phyloP scores from a whole-genome alignment of 2,329 filamentous ascomycete genomes.

The Clonostachys rosea region DNA sequence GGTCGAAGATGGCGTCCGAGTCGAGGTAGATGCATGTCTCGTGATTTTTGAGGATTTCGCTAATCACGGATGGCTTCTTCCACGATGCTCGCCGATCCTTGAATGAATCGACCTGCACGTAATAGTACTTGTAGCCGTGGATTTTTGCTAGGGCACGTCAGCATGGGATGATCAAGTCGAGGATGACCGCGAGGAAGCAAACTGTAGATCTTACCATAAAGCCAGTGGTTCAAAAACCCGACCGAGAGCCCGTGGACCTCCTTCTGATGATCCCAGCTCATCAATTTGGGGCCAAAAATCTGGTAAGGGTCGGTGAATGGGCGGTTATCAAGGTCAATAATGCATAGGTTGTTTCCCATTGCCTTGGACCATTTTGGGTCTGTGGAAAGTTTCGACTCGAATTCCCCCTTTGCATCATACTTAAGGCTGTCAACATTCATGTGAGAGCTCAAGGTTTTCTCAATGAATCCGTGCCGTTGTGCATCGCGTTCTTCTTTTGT shows the following conservation, averaged over 20 bases:
- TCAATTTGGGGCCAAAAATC: slow-evolving; percentile 24
- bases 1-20: slow-evolving; percentile 37
- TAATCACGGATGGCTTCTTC: slow-evolving; percentile 37
- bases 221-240: slow-evolving; percentile 37
- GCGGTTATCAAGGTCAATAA: slow-evolving; percentile 39
- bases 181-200: too few species aligned
- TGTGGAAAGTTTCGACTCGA: slow-evolving; percentile 20
- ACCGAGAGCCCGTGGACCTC: slow-evolving; percentile 28
- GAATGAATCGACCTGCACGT: slow-evolving; percentile 28
- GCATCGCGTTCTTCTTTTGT: slow-evolving; percentile 4
- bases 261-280: slow-evolving; percentile 26
- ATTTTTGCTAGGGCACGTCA: slow-evolving; percentile 28
- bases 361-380: slow-evolving; percentile 20
- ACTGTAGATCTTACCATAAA: slow-evolving; percentile 27
- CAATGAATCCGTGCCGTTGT: slow-evolving; percentile 22
- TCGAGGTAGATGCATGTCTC: slow-evolving; percentile 37
- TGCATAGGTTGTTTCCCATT: slow-evolving; percentile 33
- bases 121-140: slow-evolving; percentile 43
- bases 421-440: slow-evolving; percentile 13
- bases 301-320: slow-evolving; percentile 25
- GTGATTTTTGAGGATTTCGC: slow-evolving; percentile 35
- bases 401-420: slow-evolving; percentile 23
- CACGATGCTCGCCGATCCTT: slow-evolving; percentile 37
- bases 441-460: slow-evolving; percentile 21
- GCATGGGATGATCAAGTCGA: not conserved